Conservation (phyloP, 805 yeast species). For the Lipomyces lipofer region DNA sequence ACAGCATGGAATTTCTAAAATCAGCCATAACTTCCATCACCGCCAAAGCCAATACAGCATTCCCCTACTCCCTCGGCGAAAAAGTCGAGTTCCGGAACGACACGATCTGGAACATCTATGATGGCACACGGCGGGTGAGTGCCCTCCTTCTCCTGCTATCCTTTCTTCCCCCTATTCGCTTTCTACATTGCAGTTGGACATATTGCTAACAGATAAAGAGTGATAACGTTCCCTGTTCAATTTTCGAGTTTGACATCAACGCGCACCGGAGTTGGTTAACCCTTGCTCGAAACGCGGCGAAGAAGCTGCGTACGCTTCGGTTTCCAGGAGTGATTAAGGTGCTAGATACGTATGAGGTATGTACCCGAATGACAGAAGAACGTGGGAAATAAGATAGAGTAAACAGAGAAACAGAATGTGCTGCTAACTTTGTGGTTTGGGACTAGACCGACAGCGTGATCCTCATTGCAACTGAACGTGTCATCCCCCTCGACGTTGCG, state of each 20-base stretch:
- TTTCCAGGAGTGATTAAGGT: slow-evolving; percentile 69
- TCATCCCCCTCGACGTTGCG: slow-evolving; percentile 51
- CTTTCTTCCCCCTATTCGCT: slow-evolving; percentile 39
- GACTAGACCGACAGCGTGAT: slow-evolving; percentile 49
- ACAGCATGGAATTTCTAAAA: slow-evolving; percentile 40
- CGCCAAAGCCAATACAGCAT: slow-evolving; percentile 35
- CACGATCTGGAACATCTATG: slow-evolving; percentile 62
- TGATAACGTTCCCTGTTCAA: slow-evolving; percentile 54
- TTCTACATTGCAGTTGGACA: not conserved
- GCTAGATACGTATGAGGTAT: slow-evolving; percentile 59
- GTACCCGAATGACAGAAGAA: not conserved
- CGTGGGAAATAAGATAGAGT: too few relatives aligned
- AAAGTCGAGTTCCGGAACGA: slow-evolving; percentile 32
- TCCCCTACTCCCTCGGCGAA: slow-evolving; percentile 38
- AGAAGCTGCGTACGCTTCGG: slow-evolving; percentile 55
- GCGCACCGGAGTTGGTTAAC: slow-evolving; percentile 38
- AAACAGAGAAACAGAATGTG: slow-evolving; percentile 2
- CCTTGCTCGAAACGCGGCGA: slow-evolving; percentile 49
- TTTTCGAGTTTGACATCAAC: slow-evolving; percentile 63
- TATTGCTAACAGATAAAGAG: slow-evolving; percentile 40
- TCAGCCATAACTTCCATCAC: slow-evolving; percentile 32
- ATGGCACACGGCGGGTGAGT: slow-evolving; percentile 52
- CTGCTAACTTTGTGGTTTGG: not conserved
- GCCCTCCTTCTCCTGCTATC: slow-evolving; percentile 27
- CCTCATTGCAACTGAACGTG: slow-evolving; percentile 68